phyloP scores from a whole-genome alignment of 352 stramenopile species.

The Globisporangium iwayamae region DNA sequence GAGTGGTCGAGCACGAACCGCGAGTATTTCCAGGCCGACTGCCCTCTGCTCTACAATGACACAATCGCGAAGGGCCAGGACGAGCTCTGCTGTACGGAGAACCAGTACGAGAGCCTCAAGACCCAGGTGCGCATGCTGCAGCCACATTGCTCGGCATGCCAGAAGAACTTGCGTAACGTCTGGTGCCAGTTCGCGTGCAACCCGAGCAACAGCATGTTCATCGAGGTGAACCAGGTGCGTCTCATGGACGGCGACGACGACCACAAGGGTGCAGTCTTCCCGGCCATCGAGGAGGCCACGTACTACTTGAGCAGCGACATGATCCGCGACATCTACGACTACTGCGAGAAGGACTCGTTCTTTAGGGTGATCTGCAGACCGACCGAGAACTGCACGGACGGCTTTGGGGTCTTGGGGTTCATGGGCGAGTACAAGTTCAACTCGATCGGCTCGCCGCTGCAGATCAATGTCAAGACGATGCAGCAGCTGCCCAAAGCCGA shows the following conservation, averaged over 20 bases:
- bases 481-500: constrained; percentile 31
- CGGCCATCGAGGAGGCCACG: constrained; percentile 61
- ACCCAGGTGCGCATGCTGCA: constrained; percentile 56
- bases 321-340: constrained; percentile 72
- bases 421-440: constrained; percentile 71
- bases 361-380: constrained; percentile 47
- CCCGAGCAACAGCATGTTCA: constrained; percentile 74
- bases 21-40: constrained; percentile 63
- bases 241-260: constrained; percentile 49
- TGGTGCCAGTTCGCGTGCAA: constrained; percentile 82
- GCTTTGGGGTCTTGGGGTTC: constrained; percentile 43
- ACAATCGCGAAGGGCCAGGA: constrained; percentile 48
- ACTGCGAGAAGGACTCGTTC: constrained; percentile 48
- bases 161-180: constrained; percentile 71
- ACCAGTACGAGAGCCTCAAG: constrained; percentile 62
- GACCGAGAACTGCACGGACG: constrained; percentile 53
- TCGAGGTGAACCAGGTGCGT: constrained; percentile 65
- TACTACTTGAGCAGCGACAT: constrained; percentile 68
- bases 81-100: constrained; percentile 74
- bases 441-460: constrained; percentile 53
- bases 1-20: constrained; percentile 57
- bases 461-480: constrained; percentile 73
- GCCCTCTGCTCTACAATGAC: constrained; percentile 63
- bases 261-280: constrained; percentile 50
- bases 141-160: constrained; percentile 61